phyloP scores from a whole-genome alignment of 805 yeast genomes.

The Saturnispora mendoncae region DNA sequence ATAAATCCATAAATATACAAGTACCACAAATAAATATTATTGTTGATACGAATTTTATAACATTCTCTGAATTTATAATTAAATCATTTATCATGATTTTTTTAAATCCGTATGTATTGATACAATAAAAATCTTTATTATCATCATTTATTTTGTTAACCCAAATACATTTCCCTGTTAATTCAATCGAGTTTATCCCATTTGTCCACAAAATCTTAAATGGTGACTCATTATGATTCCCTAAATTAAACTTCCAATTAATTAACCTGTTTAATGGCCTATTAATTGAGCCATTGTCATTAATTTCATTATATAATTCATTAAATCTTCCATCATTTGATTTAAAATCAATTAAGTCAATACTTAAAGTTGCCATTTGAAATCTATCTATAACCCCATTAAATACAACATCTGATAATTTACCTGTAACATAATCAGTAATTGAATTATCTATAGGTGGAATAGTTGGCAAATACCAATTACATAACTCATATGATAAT shows the following conservation, averaged over 20 bases:
- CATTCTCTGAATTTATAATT: constrained; percentile 4
- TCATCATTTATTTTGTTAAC: constrained; percentile 7
- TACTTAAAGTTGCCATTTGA: constrained; percentile 1
- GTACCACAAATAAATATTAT: constrained; percentile 8
- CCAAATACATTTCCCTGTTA: constrained; percentile 4
- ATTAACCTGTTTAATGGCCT: constrained; percentile 4
- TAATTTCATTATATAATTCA: constrained; percentile 2
- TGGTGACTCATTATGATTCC: neutral
- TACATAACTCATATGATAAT: constrained; percentile 5
- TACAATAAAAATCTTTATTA: constrained; percentile 4
- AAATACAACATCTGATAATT: constrained; percentile 4
- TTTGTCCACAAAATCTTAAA: constrained; percentile 5
- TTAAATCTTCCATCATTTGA: constrained; percentile 1
- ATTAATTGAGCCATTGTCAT: neutral
- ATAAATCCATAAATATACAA: constrained; percentile 3
- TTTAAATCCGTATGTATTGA: constrained; percentile 7
- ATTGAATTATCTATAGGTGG: constrained; percentile 7
- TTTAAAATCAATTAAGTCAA: constrained; percentile 5
- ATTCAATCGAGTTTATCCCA: neutral
- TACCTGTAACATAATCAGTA: constrained; percentile 6
- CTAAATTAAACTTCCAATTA: constrained; percentile 1
- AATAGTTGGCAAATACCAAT: constrained; percentile 9
- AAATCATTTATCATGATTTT: constrained; percentile 5
- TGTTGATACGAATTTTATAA: constrained; percentile 5
- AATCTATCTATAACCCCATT: constrained; percentile 3